Base-by-base conservation (phyloP, 495 filamentous ascomycete genomes). In the Immersiella caudata region DNA sequence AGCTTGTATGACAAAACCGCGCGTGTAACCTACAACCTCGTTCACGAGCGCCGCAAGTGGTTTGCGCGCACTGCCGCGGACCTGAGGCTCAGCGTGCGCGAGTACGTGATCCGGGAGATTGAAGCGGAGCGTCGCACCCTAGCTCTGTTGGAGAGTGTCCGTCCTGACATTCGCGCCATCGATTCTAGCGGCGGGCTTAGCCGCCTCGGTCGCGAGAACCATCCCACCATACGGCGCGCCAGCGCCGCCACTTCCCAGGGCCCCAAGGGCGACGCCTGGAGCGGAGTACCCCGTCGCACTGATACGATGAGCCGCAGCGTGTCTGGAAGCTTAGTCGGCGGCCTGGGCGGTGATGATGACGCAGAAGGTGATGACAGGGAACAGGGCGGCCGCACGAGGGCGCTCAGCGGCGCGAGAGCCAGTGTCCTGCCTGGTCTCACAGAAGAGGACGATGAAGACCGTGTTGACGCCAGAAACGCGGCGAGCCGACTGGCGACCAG, bases 211-310 rank as follows among this genome's bases (percentile, higher is more conserved):
- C 87, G 95, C 56, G 96, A 99, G 76, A 80, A 89, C 27, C 94
- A 96, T 74, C 93, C 95, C 7, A 80, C 89, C 5, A 80, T 81
- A 20, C 85, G 95, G 56, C 87, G 94, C 59, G 74, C 90, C 22
- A 97, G 91, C 74, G 75, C 96, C 52, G 88, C 90, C 3, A 89
- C 90, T 6, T 93, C 90, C 72, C 95, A 99, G 78, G 96, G 96
- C 1, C 94, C 95, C 16, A 93, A 93, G 79, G 95, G 96, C 6
- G 95, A 99, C 76, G 91, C 96, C 9, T 99, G 95, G 95, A 96
- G 93, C 72, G 96, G 96, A 35, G 92, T 97, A 33, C 92, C 93
- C 21, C 87, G 95, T 68, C 85, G 93, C 68, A 70, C 85, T 40
- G 92, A 93, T 73, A 89, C 86, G n/a, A 76, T 92, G 60, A 89